These are phyloP conservation scores for Ceratobasidium papillatum DNA, from an alignment of 1,284 basidiomycete species.

Conservation along the genomic window DNA sequence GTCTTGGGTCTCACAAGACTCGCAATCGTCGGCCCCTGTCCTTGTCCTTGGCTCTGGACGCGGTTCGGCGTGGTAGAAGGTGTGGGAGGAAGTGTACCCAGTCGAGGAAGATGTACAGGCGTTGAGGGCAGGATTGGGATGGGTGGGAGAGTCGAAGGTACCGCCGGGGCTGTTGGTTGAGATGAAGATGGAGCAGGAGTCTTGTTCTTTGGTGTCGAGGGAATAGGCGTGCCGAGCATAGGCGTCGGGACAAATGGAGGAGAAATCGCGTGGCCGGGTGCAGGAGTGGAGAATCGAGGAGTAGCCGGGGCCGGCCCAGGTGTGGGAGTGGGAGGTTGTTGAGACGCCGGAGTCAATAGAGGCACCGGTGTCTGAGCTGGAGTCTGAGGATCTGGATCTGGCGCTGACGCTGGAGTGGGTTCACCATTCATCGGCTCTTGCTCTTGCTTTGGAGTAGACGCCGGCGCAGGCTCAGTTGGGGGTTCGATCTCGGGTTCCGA, in stretches of 20 bases:
- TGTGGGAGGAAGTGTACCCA: not conserved
- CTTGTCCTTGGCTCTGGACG: not conserved
- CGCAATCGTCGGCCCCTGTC: conserved; percentile 18
- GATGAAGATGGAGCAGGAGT: not conserved
- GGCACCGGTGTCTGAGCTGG: not conserved
- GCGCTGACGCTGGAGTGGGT: not conserved
- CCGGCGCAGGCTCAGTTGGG: not conserved
- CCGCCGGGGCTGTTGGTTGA: not conserved
- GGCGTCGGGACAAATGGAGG: conserved; percentile 37
- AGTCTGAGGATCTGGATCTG: not conserved
- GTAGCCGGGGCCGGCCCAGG: not conserved
- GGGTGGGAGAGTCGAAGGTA: not conserved
- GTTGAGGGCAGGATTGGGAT: not conserved
- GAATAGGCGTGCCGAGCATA: conserved; percentile 7
- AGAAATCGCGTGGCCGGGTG: conserved; percentile 5
- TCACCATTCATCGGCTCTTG: not conserved
- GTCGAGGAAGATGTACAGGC: not conserved
- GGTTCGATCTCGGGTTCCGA: not conserved
- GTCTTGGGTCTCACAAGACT: conserved; percentile 12
- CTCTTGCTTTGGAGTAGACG: not conserved
- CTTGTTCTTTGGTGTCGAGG: conserved; percentile 1
- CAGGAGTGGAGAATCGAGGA: not conserved
- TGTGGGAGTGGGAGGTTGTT: not conserved
- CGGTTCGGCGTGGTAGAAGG: not conserved
- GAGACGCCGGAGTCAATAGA: not conserved